Base-by-base conservation (phyloP, 2,329 filamentous ascomycete species). In the Dactylonectria estremocensis region DNA sequence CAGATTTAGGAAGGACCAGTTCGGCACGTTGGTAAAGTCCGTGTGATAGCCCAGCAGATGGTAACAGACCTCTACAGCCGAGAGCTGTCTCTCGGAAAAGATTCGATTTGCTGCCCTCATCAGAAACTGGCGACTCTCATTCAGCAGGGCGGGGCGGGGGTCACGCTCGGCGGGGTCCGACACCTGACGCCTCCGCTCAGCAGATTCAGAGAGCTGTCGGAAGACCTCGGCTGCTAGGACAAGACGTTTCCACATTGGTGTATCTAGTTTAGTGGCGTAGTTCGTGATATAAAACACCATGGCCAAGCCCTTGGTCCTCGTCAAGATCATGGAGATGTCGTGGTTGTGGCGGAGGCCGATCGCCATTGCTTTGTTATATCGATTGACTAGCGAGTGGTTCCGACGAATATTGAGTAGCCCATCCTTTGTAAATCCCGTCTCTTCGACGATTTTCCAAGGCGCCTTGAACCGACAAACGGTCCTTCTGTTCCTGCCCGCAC, bases 201-300 rank as follows among this genome's bases (percentile, higher is more conserved):
- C 24, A 28, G 24, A 28, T 28, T 28, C 24, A 28, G 24, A 45
- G 46, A 62, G 60, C 6, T 62, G 50, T 28, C 49, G 31, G 48
- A 62, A 40, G 33, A 62, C 24, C 11, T 62, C 50, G n/a, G 48
- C 49, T 0, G 60, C 60, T n/a, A 56, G 33, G 22, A 49, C 16
- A 43, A 61, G 18, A 31, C 58, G 45, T 59, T 46, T 58, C 54
- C 54, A 64, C 61, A 64, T 59, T 5, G 62, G 62, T 14, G 40
- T 49, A 22, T 60, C 56, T 22, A 60, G 24, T 31, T 61, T 61
- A 4, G 56, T 65, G 22, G 62, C 62, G 11, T 64, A 64, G 16
- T 64, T 64, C 2, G 54, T 64, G 22, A 64, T 52, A n/a, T 64
- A 64, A 18, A 58, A 64, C 37, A 64, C 35, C 20, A 64, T 50